Evolutionary conservation across 108 stramenopile species (phyloP).

Genomic region (Mediolabrus comicus): DNA sequence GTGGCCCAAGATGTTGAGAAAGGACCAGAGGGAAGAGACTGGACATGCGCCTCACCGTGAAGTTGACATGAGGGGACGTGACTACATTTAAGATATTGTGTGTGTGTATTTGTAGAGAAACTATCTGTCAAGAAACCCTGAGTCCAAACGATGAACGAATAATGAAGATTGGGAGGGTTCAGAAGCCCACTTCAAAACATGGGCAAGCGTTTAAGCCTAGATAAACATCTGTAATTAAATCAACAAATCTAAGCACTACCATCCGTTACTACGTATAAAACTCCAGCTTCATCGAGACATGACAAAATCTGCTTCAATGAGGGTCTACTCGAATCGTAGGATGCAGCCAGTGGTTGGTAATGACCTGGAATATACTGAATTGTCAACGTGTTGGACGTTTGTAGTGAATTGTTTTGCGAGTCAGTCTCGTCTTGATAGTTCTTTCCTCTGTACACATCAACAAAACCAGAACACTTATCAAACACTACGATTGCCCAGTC

Average conservation of each 20-base stretch:
- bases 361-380: conserved; percentile 58
- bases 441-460: conserved; percentile 60
- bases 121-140: background rate
- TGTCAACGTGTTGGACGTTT: conserved; percentile 55
- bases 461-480: conserved; percentile 59
- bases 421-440: conserved; percentile 37
- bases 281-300: conserved; percentile 50
- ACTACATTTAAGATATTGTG: conserved; percentile 32
- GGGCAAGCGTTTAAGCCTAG: background rate
- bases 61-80: conserved; percentile 45
- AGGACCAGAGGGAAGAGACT: conserved; percentile 38
- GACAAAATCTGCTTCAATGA: conserved; percentile 40
- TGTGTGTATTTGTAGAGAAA: background rate
- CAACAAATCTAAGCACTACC: conserved; percentile 23
- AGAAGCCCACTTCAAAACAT: background rate
- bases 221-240: background rate
- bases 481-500: conserved; percentile 66
- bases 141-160: background rate
- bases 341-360: conserved; percentile 48
- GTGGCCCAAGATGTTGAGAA: conserved; percentile 44
- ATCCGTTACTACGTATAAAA: conserved; percentile 64
- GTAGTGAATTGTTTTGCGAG: background rate
- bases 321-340: conserved; percentile 25
- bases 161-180: background rate
- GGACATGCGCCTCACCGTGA: conserved; percentile 49